Evolutionary conservation across 1,284 basidiomycete genomes (phyloP), one percentile per base, ranked within the genome.

Genomic region (Naganishia sp.): DNA sequence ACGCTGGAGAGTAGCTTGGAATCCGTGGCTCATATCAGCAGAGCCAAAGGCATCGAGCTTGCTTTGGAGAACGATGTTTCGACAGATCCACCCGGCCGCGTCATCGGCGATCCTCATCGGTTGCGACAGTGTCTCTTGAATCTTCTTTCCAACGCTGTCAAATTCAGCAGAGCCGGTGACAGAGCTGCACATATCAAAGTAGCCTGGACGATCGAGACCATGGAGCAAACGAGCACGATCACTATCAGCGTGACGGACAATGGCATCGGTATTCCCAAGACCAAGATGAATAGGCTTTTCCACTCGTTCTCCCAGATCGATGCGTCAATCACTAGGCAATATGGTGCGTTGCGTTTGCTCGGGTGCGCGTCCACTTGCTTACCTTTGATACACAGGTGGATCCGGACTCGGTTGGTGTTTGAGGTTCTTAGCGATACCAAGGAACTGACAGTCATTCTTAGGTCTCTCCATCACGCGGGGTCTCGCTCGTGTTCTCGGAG

Each of bases 281-380:
- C 68, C 73, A 59, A 77, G 68, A 73, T 78, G 70, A 68, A 75
- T 67, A 73, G 75, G 65, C 71, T 80, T 2, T 80, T 80, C 71
- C 72, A 74, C 50, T 72, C 71, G 43, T 80, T 80, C 56, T 75
- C 74, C 10, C 79, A 80, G 61, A 71, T 80, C 13, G 78, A 80
- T 65, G 71, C 74, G 55, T 74, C 72, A 11, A 78, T 78, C 45
- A 76, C 78, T 0, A 59, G 79, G 6, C 74, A 72, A 25, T 78
- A 73, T 63, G 79, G 79, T 61, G 39, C 6, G 59, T 52, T 3
- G 3, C 15, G 9, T 18, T 21, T n/a, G 16, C 16, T 28, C 15
- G 13, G 10, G 6, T 61, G 11, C 28, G 15, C 28, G 23, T 42
- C 3, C 15, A 13, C 7, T 50, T 21, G n/a, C 39, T 52, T 16